Evolutionary conservation across 140 eudicot species (phyloP).

Genomic region (Ambrosia hybrid): DNA sequence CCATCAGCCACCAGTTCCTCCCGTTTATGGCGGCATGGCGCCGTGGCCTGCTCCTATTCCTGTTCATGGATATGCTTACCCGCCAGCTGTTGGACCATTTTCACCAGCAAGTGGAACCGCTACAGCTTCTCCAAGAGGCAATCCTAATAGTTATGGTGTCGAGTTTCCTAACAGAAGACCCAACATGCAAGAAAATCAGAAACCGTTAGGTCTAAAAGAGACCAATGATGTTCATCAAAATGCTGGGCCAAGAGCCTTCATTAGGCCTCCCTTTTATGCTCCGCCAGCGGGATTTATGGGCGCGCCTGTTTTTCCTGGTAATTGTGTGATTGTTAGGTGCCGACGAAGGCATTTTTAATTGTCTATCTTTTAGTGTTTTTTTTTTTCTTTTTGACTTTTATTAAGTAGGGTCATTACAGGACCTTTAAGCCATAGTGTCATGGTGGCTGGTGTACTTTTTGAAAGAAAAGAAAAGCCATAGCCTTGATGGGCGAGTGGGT

Average conservation of each 20-base stretch:
- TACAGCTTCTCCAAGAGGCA: conserved; percentile 48
- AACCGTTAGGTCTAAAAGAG: conserved; percentile 50
- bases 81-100: conserved; percentile 48
- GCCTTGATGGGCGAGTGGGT: too few species aligned
- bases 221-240: conserved; percentile 35
- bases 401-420: too few species aligned
- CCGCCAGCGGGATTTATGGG: conserved; percentile 64
- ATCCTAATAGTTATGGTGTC: conserved; percentile 43
- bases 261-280: conserved; percentile 64
- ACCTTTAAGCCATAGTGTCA: too few species aligned
- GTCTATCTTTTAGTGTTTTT: background rate
- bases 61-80: conserved; percentile 60
- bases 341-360: background rate
- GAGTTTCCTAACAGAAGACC: conserved; percentile 55
- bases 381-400: too few species aligned
- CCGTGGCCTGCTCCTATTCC: conserved; percentile 60
- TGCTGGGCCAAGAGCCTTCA: conserved; percentile 67
- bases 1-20: conserved; percentile 56
- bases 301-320: conserved; percentile 76
- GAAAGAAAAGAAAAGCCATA: too few species aligned
- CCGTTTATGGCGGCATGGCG: conserved; percentile 54
- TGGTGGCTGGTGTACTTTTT: too few species aligned
- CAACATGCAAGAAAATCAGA: conserved; percentile 50
- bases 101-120: conserved; percentile 48
- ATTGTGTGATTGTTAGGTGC: conserved; percentile 6